A percentile compares a stretch with the other conserved stretches of the same genome.
Evolutionary conservation across 1,139 yeast genomes (phyloP).

Genomic region (Zygotorulaspora mrakii): DNA sequence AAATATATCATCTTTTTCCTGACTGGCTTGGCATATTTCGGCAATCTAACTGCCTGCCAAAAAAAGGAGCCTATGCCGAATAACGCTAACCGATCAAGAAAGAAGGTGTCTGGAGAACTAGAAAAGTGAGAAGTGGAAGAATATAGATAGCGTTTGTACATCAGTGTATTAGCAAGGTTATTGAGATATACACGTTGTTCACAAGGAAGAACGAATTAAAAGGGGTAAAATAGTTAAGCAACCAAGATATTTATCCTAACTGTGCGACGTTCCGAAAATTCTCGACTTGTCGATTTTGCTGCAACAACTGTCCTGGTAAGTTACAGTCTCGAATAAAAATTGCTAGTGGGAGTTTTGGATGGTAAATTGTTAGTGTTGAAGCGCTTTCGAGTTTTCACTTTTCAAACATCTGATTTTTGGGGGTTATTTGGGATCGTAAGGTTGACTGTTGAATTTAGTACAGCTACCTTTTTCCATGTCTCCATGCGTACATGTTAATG

Average conservation of each 20-base stretch:
- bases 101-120: background rate
- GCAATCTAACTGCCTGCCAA: too few relatives aligned
- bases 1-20: too few relatives aligned
- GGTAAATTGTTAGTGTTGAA: background rate
- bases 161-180: too few relatives aligned
- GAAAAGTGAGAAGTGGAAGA: background rate
- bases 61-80: background rate
- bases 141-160: too few relatives aligned
- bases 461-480: constrained; percentile 4
- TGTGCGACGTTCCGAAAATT: background rate
- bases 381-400: background rate
- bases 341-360: background rate
- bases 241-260: background rate
- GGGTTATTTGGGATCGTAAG: background rate
- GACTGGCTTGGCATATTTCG: too few relatives aligned
- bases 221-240: too few relatives aligned
- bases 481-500: constrained; percentile 6
- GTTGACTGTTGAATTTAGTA: background rate
- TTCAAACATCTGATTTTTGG: background rate
- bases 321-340: background rate
- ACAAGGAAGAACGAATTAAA: too few relatives aligned
- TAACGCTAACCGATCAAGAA: background rate
- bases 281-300: background rate
- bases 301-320: background rate
- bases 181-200: too few relatives aligned